Evolutionary conservation across 164 flowering plant genomes (phyloP), one percentile per base, ranked within the genome.

Genomic region (Dillenia turbinata): DNA sequence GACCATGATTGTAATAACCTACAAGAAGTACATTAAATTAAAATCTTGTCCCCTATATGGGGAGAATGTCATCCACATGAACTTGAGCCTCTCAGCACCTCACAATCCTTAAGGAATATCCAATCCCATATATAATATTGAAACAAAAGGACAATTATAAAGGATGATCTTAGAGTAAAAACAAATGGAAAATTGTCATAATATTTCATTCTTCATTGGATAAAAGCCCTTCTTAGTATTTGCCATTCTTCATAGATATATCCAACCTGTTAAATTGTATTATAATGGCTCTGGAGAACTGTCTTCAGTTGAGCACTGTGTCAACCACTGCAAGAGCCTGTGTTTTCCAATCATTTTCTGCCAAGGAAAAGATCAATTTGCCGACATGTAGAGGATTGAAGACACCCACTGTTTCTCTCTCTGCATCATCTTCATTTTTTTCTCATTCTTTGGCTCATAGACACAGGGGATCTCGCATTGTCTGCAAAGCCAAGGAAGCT

Each of bases 401-500:
- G 48, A 57, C 47, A 43, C 52, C 75, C 44, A 57, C 33, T 10
- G 13, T 53, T 9, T 24, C 66, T 15, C 40, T 14, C 49, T 24
- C 57, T 15, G 44, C 60, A 15, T 65, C 69, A 12, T 55, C 62
- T 16, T 62, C 74, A 7, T 66, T 74, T 14, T 44, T 19, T 57
- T 53, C 59, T 48, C 63, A 44, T 33, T 62, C 80, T 0, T 13
- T 54, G 43, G 43, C n/a, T 59, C 44, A 40, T 50, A 64, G 56
- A 48, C 5, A 33, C 69, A 73, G 64, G 26, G 62, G 71, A 22
- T 57, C 73, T 24, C 57, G 57, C 53, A 12, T 79, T 44, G 73
- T 83, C 11, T 86, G 89, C 82, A 74, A 84, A 60, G 87, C 89
- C 54, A 71, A 72, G 14, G 79, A 77, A 57, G 76, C 83, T 44